Conservation (phyloP, 257 asterid genomes). For the Nicotiana undulata region DNA sequence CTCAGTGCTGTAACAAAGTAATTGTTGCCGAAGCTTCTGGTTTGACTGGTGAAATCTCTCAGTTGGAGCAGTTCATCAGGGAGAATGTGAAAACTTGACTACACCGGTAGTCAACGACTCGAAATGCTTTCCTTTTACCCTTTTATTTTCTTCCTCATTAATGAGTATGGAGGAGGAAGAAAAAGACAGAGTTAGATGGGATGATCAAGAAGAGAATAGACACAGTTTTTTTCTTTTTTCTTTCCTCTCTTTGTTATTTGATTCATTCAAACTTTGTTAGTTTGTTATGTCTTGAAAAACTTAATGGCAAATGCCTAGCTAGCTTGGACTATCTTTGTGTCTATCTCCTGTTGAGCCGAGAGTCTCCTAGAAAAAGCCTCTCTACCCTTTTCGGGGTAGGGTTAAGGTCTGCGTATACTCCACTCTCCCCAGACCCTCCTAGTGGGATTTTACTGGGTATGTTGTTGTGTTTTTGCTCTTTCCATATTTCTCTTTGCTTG, state of each 20-base stretch:
- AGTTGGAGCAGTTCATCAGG: slow-evolving; percentile 67
- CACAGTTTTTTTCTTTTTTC: no score
- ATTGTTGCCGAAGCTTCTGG: slow-evolving; percentile 72
- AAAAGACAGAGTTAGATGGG: neutral
- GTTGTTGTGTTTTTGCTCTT: no score
- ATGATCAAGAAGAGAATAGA: neutral
- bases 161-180: neutral
- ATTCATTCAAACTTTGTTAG: neutral
- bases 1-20: slow-evolving; percentile 67
- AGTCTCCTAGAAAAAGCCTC: no score
- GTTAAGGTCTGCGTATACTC: no score
- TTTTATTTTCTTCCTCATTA: neutral
- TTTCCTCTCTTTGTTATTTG: neutral
- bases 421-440: no score
- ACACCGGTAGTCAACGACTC: neutral
- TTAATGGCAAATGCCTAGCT: neutral
- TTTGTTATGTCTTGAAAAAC: neutral
- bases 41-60: slow-evolving; percentile 45
- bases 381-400: no score
- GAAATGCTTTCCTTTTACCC: neutral
- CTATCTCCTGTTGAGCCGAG: no score
- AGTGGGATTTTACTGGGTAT: no score
- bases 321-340: neutral
- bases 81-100: slow-evolving; percentile 43
- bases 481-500: neutral